Percentiles rank a stretch among this genome's conserved stretches.
phyloP scores from a whole-genome alignment of 345 rosid species.

The Acer negundo region DNA sequence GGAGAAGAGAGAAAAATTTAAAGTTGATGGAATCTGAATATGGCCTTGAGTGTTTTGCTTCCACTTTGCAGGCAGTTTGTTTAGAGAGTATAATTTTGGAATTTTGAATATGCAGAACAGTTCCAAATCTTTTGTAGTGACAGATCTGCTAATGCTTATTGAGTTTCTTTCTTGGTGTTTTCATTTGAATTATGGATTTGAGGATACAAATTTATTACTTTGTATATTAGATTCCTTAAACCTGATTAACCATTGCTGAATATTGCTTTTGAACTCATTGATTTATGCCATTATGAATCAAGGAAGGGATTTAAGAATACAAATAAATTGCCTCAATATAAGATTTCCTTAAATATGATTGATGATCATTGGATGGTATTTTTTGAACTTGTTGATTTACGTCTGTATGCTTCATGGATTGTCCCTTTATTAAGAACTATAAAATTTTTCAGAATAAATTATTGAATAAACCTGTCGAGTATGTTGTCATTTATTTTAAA shows the following conservation, averaged over 20 bases:
- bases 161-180: not conserved
- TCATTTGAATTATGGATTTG: slow-evolving; percentile 4
- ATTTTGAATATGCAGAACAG: not conserved
- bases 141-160: not conserved
- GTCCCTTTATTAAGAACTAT: not conserved
- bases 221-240: not conserved
- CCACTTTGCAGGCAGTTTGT: not conserved
- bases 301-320: not conserved
- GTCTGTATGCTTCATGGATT: not conserved
- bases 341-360: slow-evolving; percentile 5
- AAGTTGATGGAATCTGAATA: not conserved
- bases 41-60: not conserved
- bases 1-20: not conserved
- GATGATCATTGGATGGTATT: not conserved
- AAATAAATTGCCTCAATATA: not conserved
- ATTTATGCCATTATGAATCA: not conserved
- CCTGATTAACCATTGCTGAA: not conserved
- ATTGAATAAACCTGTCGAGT: not conserved
- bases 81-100: not conserved
- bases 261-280: not conserved
- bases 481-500: not conserved
- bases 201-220: not conserved
- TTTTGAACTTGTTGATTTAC: not conserved
- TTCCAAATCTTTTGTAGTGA: not conserved
- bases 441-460: not conserved